A percentile compares a stretch with the other conserved stretches of the same genome.
Conservation (phyloP, 805 yeast genomes). For the Tetrapisispora fleetii region DNA sequence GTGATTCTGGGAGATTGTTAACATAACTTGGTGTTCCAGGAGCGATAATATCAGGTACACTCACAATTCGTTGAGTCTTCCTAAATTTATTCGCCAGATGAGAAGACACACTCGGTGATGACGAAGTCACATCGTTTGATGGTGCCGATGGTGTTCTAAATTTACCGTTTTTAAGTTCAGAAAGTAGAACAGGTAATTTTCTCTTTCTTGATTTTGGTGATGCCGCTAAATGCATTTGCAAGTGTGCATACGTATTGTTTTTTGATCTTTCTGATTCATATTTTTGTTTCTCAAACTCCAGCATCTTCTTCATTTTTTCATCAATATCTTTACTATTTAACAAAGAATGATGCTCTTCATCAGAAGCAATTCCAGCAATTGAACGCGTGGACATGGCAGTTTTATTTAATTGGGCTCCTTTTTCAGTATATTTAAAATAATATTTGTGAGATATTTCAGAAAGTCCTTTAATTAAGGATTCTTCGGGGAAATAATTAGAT, state of each 20-base stretch:
- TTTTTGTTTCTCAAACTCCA: conserved; percentile 16
- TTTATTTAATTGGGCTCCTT: conserved; percentile 23
- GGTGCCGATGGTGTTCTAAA: conserved; percentile 23
- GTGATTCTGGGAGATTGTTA: conserved; percentile 5
- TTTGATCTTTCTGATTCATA: conserved; percentile 9
- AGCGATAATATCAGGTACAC: conserved; percentile 1
- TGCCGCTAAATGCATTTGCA: conserved; percentile 22
- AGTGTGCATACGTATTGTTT: conserved; percentile 22
- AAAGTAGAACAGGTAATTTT: conserved; percentile 25
- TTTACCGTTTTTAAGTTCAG: conserved; percentile 16
- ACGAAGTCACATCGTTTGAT: conserved; percentile 3
- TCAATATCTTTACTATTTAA: conserved; percentile 15
- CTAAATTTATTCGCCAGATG: conserved; percentile 21
- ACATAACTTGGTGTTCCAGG: conserved; percentile 13
- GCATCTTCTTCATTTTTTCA: conserved; percentile 20
- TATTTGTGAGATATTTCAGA: conserved; percentile 18
- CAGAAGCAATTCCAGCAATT: conserved; percentile 5
- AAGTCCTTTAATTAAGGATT: conserved; percentile 23
- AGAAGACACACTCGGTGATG: conserved; percentile 21
- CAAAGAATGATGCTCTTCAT: not conserved
- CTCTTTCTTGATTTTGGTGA: conserved; percentile 22
- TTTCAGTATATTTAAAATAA: conserved; percentile 25
- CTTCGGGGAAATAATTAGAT: conserved; percentile 24
- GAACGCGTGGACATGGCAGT: conserved; percentile 12
- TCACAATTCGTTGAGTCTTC: conserved; percentile 2